Base-by-base conservation (phyloP, 768 basidiomycete species). In the Lyophyllum shimeji region DNA sequence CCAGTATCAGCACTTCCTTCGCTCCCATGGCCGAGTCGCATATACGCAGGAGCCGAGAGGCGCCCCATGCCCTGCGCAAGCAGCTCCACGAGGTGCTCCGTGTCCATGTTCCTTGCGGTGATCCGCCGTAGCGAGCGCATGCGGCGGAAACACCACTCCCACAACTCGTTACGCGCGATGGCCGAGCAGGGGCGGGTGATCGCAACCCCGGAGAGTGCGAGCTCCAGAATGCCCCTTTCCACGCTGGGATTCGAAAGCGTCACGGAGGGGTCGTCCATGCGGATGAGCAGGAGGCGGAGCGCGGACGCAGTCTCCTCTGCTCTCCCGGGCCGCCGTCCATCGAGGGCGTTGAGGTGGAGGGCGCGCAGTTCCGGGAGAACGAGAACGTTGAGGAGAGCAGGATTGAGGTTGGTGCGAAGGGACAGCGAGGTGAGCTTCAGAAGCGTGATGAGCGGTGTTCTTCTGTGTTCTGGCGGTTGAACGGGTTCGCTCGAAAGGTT, bases 321-420 rank as follows among this genome's bases (percentile, higher is more conserved):
- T 15, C 67, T 67, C 5, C 63, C 55, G 1, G 56, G 31, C 2
- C 72, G 61, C 40, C 64, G 69, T 17, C 72, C 74, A 50, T 76
- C 74, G 24, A 76, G 61, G 51, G 74, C 74, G 44, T 69, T 67
- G 33, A 77, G 60, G 47, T 58, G 64, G 20, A 77, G 64, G 8
- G 49, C 52, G 17, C 56, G 61, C 45, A 75, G 65, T 25, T 64
- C 52, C 0, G 74, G 76, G 12, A 69, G 52, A 48, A 72, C 63
- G 44, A 75, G 64, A 21, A 62, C 61, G 33, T 63, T 61, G 51
- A 73, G 69, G 8, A 75, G 49, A 8, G 64, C 52, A 0, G 70
- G 65, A 43, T 75, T 50, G 59, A 71, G 69, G 59, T 76, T 77
- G 12, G 67, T 66, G 1, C 72, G 67, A 24, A 77, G 65, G 4